Evolutionary conservation across 192 early-diverging fungal genomes (phyloP).

Genomic region (Anaeromyces robustus): DNA sequence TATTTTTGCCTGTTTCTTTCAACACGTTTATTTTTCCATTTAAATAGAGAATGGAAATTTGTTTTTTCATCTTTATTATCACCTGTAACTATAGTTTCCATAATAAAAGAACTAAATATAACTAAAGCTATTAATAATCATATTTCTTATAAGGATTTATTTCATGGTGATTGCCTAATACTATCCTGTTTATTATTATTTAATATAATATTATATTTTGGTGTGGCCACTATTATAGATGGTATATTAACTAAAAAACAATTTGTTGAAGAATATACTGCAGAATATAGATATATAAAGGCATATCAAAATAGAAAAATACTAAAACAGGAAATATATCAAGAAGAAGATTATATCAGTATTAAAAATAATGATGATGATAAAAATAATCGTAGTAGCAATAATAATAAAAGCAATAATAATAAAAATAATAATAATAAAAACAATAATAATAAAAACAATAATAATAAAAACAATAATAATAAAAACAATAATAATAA

Average conservation of each 20-base stretch:
- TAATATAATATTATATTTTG: neutral
- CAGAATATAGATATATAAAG: neutral
- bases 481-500: too few relatives aligned
- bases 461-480: too few relatives aligned
- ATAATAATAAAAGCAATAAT: too few relatives aligned
- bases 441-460: too few relatives aligned
- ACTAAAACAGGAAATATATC: too few relatives aligned
- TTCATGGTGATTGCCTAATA: neutral
- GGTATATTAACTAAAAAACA: neutral
- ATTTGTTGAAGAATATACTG: neutral
- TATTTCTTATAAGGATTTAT: neutral
- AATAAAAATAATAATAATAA: too few relatives aligned
- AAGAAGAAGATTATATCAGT: too few relatives aligned
- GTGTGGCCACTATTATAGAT: neutral
- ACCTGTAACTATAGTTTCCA: neutral
- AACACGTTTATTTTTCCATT: neutral
- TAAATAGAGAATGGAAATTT: neutral
- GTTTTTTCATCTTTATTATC: neutral
- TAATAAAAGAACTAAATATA: neutral
- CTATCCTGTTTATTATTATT: neutral
- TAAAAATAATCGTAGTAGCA: too few relatives aligned
- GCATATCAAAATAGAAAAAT: too few relatives aligned
- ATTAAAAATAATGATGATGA: too few relatives aligned
- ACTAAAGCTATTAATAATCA: neutral
- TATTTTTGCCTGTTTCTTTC: neutral